Conservation (phyloP, 148 eudicot genomes). For the Rheum nobile region DNA sequence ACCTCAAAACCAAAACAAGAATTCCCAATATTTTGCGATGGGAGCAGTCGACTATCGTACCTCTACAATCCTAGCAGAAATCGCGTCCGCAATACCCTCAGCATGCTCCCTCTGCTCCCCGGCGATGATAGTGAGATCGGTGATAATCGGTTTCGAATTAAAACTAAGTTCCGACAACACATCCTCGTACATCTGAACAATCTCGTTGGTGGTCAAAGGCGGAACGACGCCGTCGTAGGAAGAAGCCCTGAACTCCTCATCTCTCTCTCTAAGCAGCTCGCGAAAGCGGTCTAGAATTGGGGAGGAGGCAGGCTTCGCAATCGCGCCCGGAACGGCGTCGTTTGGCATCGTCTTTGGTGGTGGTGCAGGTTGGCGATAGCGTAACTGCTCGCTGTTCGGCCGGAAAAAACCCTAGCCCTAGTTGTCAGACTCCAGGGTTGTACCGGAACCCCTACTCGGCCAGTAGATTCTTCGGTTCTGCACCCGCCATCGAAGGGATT, state of each 20-base stretch:
- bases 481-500: conserved; percentile 14
- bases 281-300: conserved; percentile 60
- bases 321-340: conserved; percentile 13
- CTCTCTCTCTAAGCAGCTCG: conserved; percentile 38
- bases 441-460: neutral
- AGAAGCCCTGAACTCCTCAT: conserved; percentile 27
- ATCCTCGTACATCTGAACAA: conserved; percentile 51
- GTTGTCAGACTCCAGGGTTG: neutral
- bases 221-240: conserved; percentile 13
- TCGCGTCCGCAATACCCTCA: conserved; percentile 60
- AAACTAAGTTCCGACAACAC: conserved; percentile 57
- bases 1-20: neutral
- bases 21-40: neutral
- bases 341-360: conserved; percentile 20
- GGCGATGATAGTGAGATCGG: conserved; percentile 87
- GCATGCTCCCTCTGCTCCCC: conserved; percentile 56
- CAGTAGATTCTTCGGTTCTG: neutral
- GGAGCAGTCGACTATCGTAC: conserved; percentile 19
- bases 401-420: neutral
- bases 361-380: neutral
- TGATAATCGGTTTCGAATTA: conserved; percentile 85
- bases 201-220: conserved; percentile 29
- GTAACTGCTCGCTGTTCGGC: neutral
- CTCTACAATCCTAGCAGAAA: conserved; percentile 80
- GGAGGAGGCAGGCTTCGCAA: conserved; percentile 12